Conservation (phyloP, 2,329 filamentous ascomycete genomes). For the Fusarium buxicola region DNA sequence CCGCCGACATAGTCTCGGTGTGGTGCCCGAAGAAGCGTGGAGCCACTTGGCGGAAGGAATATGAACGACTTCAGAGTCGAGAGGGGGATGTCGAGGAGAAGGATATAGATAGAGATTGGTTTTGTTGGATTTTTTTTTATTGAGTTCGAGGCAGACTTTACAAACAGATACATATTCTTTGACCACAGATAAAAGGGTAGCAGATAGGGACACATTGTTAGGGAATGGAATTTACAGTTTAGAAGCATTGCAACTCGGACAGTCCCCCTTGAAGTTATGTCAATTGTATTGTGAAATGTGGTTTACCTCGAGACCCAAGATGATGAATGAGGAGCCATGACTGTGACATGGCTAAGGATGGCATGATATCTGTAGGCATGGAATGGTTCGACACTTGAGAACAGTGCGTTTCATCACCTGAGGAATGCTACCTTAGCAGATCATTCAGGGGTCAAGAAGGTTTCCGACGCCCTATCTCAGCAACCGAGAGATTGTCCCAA, state of each 20-base stretch:
- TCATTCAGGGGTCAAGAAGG: neutral
- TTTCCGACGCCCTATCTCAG: neutral
- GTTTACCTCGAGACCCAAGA: neutral
- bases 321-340: neutral
- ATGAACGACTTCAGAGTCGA: constrained; percentile 32
- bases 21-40: constrained; percentile 31
- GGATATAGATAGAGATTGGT: constrained; percentile 13
- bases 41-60: constrained; percentile 22
- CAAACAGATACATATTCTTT: constrained; percentile 37
- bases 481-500: neutral
- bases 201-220: constrained; percentile 42
- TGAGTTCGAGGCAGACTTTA: constrained; percentile 32
- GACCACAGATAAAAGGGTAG: constrained; percentile 44
- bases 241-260: constrained; percentile 5
- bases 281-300: neutral
- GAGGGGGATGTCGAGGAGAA: constrained; percentile 20
- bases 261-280: constrained; percentile 11
- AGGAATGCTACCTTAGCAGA: neutral
- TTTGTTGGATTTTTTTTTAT: constrained; percentile 26
- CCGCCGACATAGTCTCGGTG: constrained; percentile 16
- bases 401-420: neutral
- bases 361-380: neutral
- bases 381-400: constrained; percentile 3
- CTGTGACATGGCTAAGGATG: neutral
- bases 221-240: constrained; percentile 28